Evolutionary conservation across 1,139 yeast species (phyloP), one percentile per base, ranked within the genome.

Genomic region (Candida albicans): DNA sequence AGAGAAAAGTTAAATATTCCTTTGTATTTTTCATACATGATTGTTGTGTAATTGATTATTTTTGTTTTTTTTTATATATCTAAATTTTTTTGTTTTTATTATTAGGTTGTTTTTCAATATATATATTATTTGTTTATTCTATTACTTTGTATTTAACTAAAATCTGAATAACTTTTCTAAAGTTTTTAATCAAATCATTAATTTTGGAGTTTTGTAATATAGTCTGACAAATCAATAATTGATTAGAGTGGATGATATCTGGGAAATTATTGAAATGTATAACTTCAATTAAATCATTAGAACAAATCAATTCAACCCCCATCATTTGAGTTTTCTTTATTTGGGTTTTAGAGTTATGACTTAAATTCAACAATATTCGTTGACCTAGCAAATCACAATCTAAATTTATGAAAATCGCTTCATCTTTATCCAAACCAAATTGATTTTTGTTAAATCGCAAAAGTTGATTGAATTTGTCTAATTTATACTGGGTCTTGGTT

Each of bases 401-500:
- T 2, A 62, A 44, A 22, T 47, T 47, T 11, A 34, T 30, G 2
- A 58, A 42, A 1, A 57, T 42, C 2, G 48, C 37, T n/a, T 34
- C 43, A 12, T 40, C 36, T 29, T 39, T 27, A 3, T 27, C 35
- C 12, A 40, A 34, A 9, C 49, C 53, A 22, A 55, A 44, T 24
- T 49, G 46, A 8, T 37, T 42, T 37, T 46, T 44, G 2, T 51
- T 49, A 25, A 61, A 41, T 5, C 30, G 24, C 9, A 37, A 32
- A 26, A 67, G 37, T 29, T 43, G 49, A 14, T 61, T 62, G 22
- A 68, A 46, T 41, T 59, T 61, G 42, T 68, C 73, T 44, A 61
- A 65, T 41, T 62, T 67, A 43, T 64, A 64, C 41, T 67, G 73
- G 3, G 57, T 65, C 26, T 67, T 61, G n/a, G 40, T 34, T 9